Percentiles rank a stretch among this genome's conserved stretches.
Conservation (phyloP, 495 filamentous ascomycete species). For the Cercophora scortea region DNA sequence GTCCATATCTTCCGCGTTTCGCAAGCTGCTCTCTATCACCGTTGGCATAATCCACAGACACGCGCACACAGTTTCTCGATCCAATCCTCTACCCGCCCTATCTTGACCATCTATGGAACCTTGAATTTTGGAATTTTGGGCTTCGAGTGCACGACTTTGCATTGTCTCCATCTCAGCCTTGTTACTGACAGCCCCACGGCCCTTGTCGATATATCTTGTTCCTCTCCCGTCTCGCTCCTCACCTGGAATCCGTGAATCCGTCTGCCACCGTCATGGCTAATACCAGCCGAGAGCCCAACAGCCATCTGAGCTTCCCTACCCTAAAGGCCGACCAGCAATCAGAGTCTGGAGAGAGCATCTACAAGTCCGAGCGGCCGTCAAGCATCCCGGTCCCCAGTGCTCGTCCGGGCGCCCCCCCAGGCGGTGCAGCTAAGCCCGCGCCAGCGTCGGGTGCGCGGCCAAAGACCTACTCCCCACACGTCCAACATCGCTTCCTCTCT, state of each 20-base stretch:
- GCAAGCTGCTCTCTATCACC: neutral
- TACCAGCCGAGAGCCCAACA: constrained; percentile 1
- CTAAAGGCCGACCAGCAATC: constrained; percentile 6
- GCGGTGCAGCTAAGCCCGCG: neutral
- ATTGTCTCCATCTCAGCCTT: neutral
- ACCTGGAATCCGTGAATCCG: neutral
- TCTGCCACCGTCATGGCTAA: constrained; percentile 7
- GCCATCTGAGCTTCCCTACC: constrained; percentile 8
- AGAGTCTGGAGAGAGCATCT: constrained; percentile 13
- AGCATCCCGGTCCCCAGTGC: constrained; percentile 15
- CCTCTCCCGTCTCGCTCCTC: neutral
- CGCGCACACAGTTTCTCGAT: too few relatives aligned
- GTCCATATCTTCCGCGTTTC: neutral
- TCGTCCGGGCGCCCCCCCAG: constrained; percentile 1
- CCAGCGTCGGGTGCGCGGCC: neutral
- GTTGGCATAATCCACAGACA: neutral
- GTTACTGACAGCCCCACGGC: neutral
- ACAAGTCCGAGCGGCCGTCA: constrained; percentile 15
- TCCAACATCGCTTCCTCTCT: constrained; percentile 27
- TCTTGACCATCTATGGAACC: neutral
- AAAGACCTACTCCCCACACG: neutral
- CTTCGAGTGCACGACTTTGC: neutral
- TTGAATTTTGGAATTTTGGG: neutral
- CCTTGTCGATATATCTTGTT: neutral
- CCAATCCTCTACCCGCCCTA: neutral